These are phyloP conservation scores for Aspergillus ochraceoroseus DNA, from an alignment of 2,329 filamentous ascomycete species.

Conservation along the genomic window DNA sequence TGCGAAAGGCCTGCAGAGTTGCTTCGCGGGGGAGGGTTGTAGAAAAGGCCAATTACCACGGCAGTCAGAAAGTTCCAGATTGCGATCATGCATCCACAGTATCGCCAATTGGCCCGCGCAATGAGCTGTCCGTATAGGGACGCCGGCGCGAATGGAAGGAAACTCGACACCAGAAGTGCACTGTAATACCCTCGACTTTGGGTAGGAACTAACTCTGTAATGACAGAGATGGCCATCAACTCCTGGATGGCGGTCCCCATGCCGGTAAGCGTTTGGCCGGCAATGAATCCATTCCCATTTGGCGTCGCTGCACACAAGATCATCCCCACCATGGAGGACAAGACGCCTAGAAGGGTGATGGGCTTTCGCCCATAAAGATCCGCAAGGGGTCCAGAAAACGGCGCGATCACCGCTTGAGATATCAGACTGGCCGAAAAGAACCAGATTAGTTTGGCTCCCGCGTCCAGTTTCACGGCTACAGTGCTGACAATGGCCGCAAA, in stretches of 20 bases:
- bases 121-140: constrained; percentile 6
- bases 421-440: constrained; percentile 3
- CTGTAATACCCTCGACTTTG: constrained; percentile 5
- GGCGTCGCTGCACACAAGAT: constrained; percentile 5
- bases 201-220: constrained; percentile 7
- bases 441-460: constrained; percentile 3
- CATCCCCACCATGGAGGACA: constrained; percentile 3
- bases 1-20: neutral
- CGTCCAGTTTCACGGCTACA: constrained; percentile 1
- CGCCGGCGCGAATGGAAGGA: constrained; percentile 7
- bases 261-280: constrained; percentile 5
- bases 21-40: constrained; percentile 1
- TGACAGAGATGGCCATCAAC: constrained; percentile 7
- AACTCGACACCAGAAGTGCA: constrained; percentile 5
- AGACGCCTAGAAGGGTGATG: constrained; percentile 1
- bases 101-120: constrained; percentile 4
- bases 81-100: constrained; percentile 5
- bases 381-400: constrained; percentile 2
- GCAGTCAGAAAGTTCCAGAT: constrained; percentile 5
- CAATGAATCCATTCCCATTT: constrained; percentile 1
- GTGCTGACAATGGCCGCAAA: constrained; percentile 7
- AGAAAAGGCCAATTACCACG: neutral
- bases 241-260: constrained; percentile 8
- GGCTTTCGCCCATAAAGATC: constrained; percentile 6
- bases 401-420: constrained; percentile 1